Conservation (phyloP, 345 rosid species). For the Abelmoschus esculentus region DNA sequence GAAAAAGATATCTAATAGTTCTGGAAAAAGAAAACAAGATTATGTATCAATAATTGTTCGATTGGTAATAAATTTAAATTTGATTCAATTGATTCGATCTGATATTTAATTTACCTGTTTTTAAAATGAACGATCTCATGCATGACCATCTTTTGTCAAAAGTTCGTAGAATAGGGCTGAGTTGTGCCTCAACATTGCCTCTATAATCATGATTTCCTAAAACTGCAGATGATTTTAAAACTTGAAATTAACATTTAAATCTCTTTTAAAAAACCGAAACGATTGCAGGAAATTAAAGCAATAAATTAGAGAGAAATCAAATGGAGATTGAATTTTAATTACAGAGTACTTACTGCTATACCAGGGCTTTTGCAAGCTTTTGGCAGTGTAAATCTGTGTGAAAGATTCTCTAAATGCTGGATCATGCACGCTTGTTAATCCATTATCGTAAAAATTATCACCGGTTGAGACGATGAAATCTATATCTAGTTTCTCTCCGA, state of each 20-base stretch:
- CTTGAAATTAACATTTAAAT: too few species aligned
- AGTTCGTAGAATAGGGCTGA: slow-evolving; percentile 14
- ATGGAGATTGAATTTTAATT: neutral
- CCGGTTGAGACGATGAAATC: slow-evolving; percentile 45
- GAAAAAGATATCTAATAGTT: slow-evolving; percentile 21
- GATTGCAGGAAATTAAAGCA: too few species aligned
- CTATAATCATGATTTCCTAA: slow-evolving; percentile 39
- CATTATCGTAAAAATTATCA: slow-evolving; percentile 46
- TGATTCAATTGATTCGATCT: too few species aligned
- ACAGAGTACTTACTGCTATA: slow-evolving; percentile 25
- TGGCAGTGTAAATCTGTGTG: slow-evolving; percentile 31
- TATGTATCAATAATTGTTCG: too few species aligned
- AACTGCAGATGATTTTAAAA: slow-evolving; percentile 8
- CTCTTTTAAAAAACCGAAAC: too few species aligned
- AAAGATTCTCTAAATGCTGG: slow-evolving; percentile 37
- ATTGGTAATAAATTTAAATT: too few species aligned
- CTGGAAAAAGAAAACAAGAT: slow-evolving; percentile 1
- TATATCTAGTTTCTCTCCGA: slow-evolving; percentile 35
- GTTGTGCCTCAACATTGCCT: slow-evolving; percentile 26
- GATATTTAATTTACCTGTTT: slow-evolving; percentile 13
- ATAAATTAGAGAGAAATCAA: too few species aligned
- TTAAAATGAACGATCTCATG: slow-evolving; percentile 19
- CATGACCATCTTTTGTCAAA: slow-evolving; percentile 29
- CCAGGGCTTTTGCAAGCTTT: slow-evolving; percentile 45
- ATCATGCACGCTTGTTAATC: slow-evolving; percentile 33